These are phyloP conservation scores for Penicillium mononematosum DNA, from an alignment of 495 filamentous ascomycete species.

Conservation along the genomic window DNA sequence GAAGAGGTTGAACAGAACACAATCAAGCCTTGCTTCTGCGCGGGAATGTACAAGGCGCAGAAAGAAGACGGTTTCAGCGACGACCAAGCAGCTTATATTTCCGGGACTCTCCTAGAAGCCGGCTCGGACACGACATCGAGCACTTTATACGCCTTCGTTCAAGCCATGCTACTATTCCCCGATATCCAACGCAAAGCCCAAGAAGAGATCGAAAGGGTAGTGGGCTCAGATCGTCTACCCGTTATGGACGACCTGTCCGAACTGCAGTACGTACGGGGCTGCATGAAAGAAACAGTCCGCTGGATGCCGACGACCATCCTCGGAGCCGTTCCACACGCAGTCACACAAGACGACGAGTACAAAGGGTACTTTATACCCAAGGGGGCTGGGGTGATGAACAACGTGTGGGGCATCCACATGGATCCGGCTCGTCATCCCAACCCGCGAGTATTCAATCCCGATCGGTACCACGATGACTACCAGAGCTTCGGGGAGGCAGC, in stretches of 20 bases:
- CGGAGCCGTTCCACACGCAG: slow-evolving; percentile 56
- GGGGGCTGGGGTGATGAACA: slow-evolving; percentile 42
- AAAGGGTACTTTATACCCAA: slow-evolving; percentile 51
- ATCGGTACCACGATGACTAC: slow-evolving; percentile 43
- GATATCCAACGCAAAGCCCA: slow-evolving; percentile 50
- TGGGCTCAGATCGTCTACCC: slow-evolving; percentile 25
- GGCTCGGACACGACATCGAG: slow-evolving; percentile 44
- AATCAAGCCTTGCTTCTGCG: slow-evolving; percentile 32
- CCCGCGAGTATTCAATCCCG: slow-evolving; percentile 54
- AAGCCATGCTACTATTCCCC: slow-evolving; percentile 45
- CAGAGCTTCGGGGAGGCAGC: slow-evolving; percentile 36
- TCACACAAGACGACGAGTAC: slow-evolving; percentile 54
- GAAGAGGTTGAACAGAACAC: slow-evolving; percentile 29
- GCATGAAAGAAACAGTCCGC: slow-evolving; percentile 42
- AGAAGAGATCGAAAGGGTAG: slow-evolving; percentile 42
- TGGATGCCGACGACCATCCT: slow-evolving; percentile 43
- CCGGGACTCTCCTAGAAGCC: slow-evolving; percentile 45
- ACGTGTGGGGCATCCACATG: slow-evolving; percentile 49
- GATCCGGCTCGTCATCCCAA: slow-evolving; percentile 45
- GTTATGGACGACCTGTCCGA: slow-evolving; percentile 23
- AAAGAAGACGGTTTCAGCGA: slow-evolving; percentile 28
- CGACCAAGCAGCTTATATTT: slow-evolving; percentile 40
- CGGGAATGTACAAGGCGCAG: slow-evolving; percentile 40
- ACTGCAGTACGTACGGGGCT: slow-evolving; percentile 39
- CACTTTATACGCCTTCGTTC: slow-evolving; percentile 40